Percentiles rank a stretch among this genome's conserved stretches.
Conservation (phyloP, 2,329 filamentous ascomycete species). For the Talaromyces rugulosus region DNA sequence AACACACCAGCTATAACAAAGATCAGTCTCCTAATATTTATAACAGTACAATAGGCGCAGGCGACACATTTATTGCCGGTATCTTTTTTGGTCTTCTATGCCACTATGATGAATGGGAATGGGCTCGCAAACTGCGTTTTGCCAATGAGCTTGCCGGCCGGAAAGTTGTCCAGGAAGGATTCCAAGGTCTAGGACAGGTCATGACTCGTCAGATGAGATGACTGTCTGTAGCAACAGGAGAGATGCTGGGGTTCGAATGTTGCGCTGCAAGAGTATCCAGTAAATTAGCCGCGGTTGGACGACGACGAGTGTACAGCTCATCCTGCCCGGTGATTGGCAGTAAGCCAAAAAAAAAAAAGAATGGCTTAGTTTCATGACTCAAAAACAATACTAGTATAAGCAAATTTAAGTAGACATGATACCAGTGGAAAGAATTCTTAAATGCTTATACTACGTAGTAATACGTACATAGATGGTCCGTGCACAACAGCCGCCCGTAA, state of each 20-base stretch:
- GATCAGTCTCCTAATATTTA: background rate
- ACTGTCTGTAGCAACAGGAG: background rate
- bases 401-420: background rate
- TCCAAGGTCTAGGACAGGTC: constrained; percentile 46
- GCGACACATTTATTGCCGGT: constrained; percentile 71
- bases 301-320: background rate
- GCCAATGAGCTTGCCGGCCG: constrained; percentile 63
- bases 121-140: constrained; percentile 51
- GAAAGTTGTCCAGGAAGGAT: constrained; percentile 66
- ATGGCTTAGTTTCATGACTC: too few relatives aligned
- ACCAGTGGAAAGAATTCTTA: background rate
- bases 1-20: constrained; percentile 2
- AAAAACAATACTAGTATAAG: background rate
- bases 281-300: background rate
- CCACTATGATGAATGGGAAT: constrained; percentile 47
- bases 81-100: constrained; percentile 60
- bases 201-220: constrained; percentile 1
- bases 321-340: background rate
- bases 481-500: background rate
- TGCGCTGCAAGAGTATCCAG: background rate
- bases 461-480: background rate
- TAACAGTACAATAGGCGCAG: constrained; percentile 64
- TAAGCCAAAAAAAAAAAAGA: background rate
- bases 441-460: background rate
- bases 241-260: too few relatives aligned